Percentiles rank a stretch among this genome's conserved stretches.
phyloP scores from a whole-genome alignment of 371 early-diverging fungal species.

The Furculomyces boomerangus region DNA sequence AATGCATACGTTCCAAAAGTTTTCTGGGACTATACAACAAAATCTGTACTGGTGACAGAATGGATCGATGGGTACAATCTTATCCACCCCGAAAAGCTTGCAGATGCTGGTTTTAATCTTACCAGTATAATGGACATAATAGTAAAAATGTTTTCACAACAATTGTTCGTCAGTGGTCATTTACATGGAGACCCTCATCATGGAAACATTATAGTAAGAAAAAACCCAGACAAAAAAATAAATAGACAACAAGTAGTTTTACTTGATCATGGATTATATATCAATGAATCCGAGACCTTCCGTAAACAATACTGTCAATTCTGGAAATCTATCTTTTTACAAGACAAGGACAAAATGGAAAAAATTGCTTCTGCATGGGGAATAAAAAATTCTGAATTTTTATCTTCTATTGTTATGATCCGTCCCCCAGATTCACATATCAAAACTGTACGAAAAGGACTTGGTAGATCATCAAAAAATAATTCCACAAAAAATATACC shows the following conservation, averaged over 20 bases:
- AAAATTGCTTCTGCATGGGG: constrained; percentile 65
- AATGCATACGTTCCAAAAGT: constrained; percentile 63
- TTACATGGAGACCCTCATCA: constrained; percentile 83
- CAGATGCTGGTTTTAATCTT: constrained; percentile 33
- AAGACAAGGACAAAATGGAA: constrained; percentile 38
- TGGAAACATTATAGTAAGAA: constrained; percentile 71
- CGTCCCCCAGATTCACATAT: constrained; percentile 39
- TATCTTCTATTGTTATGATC: constrained; percentile 66
- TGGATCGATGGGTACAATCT: constrained; percentile 64
- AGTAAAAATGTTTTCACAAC: constrained; percentile 70
- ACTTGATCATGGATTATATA: constrained; percentile 87
- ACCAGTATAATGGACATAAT: constrained; percentile 50
- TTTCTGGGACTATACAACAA: constrained; percentile 49
- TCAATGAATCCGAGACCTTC: constrained; percentile 52
- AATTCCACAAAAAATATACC: background rate
- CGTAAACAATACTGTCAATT: constrained; percentile 60
- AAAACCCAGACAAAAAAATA: constrained; percentile 26
- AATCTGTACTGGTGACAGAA: constrained; percentile 63
- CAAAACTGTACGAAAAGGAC: background rate
- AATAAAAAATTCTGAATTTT: constrained; percentile 57
- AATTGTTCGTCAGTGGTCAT: constrained; percentile 74
- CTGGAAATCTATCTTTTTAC: constrained; percentile 67
- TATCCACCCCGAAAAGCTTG: constrained; percentile 57
- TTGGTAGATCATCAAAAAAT: constrained; percentile 2
- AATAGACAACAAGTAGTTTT: constrained; percentile 35